Conservation (phyloP, 2,329 filamentous ascomycete genomes). For the Eutypa lata region DNA sequence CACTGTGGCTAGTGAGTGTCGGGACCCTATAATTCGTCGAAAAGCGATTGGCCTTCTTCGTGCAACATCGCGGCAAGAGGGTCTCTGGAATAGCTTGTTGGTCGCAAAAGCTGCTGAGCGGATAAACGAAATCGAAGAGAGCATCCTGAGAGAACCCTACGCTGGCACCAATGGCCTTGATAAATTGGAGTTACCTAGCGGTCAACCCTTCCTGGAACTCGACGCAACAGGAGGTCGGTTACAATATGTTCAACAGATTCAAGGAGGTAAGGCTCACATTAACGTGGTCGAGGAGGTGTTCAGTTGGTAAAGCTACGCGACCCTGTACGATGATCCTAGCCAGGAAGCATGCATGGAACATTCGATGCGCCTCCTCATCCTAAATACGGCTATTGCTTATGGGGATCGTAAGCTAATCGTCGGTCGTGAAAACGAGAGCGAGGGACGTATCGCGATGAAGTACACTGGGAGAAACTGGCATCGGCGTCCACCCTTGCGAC, state of each 20-base stretch:
- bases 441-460: no score
- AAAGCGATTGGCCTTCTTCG: constrained; percentile 3
- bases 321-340: no score
- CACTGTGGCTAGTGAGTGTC: constrained; percentile 4
- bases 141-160: not conserved
- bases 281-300: not conserved
- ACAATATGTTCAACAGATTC: not conserved
- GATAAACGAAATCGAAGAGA: constrained; percentile 1
- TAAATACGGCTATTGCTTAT: no score
- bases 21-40: not conserved
- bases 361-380: no score
- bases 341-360: no score
- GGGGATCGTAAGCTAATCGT: no score
- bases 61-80: constrained; percentile 4
- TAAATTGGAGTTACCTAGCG: not conserved
- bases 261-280: not conserved
- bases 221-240: not conserved
- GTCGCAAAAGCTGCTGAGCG: constrained; percentile 3
- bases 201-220: not conserved
- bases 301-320: not conserved
- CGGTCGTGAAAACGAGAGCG: no score
- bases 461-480: no score
- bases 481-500: no score
- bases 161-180: not conserved
- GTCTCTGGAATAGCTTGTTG: constrained; percentile 4